Conservation (phyloP, 768 basidiomycete genomes). For the Trametes maxima region DNA sequence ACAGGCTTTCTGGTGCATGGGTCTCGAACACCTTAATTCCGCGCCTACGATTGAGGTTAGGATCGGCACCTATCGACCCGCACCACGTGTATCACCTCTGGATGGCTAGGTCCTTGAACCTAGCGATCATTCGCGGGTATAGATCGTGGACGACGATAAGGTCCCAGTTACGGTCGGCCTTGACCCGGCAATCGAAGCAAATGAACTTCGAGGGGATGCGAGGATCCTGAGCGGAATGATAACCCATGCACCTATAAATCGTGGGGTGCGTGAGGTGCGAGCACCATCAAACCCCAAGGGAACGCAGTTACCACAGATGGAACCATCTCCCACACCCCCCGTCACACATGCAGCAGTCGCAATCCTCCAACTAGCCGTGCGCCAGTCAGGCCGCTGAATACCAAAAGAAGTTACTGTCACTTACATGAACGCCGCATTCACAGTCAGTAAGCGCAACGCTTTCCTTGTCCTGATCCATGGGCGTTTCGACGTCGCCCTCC, state of each 20-base stretch:
- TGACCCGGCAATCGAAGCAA: slow-evolving; percentile 79
- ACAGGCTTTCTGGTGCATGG: slow-evolving; percentile 41
- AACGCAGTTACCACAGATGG: slow-evolving; percentile 64
- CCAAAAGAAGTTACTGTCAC: slow-evolving; percentile 18
- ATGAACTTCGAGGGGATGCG: slow-evolving; percentile 62
- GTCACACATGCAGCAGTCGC: slow-evolving; percentile 60
- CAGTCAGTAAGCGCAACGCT: slow-evolving; percentile 52
- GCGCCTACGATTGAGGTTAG: slow-evolving; percentile 43
- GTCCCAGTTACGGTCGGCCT: slow-evolving; percentile 67
- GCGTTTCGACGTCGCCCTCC: neutral
- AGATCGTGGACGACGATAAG: slow-evolving; percentile 58
- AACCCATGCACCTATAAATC: slow-evolving; percentile 62
- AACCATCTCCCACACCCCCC: slow-evolving; percentile 74
- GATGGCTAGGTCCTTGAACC: slow-evolving; percentile 68
- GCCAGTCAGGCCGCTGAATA: neutral
- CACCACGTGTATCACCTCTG: slow-evolving; percentile 53
- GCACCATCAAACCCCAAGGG: neutral
- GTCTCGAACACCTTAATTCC: slow-evolving; percentile 71
- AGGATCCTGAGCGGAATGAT: slow-evolving; percentile 58
- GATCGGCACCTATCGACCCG: neutral
- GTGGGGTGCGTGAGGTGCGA: neutral
- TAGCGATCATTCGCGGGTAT: slow-evolving; percentile 60
- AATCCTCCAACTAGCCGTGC: slow-evolving; percentile 53
- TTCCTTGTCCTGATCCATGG: slow-evolving; percentile 20
- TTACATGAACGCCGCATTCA: slow-evolving; percentile 66